These are phyloP conservation scores for Neurospora africana DNA, from an alignment of 495 filamentous ascomycete species.

Conservation along the genomic window DNA sequence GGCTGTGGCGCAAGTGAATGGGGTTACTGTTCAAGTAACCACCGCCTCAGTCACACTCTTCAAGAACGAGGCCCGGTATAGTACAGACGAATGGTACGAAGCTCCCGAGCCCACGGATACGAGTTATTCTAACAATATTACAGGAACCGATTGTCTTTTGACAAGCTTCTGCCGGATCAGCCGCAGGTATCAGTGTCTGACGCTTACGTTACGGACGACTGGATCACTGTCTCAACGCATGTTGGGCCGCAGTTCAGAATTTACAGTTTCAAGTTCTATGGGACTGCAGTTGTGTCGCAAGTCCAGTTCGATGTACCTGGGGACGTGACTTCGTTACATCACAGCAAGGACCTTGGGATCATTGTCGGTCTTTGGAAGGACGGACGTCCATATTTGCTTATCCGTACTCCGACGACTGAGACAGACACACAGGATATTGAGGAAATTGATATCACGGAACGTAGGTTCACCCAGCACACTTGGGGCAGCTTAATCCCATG, in stretches of 20 bases:
- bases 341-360: constrained; percentile 15
- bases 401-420: neutral
- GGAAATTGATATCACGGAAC: constrained; percentile 6
- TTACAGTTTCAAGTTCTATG: constrained; percentile 18
- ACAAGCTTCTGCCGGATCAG: constrained; percentile 14
- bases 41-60: constrained; percentile 6
- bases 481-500: neutral
- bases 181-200: constrained; percentile 19
- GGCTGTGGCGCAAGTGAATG: constrained; percentile 31
- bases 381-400: constrained; percentile 15
- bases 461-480: constrained; percentile 5
- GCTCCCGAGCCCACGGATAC: neutral
- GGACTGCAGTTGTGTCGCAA: constrained; percentile 10
- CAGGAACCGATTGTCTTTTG: constrained; percentile 19
- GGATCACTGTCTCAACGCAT: constrained; percentile 27
- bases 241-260: constrained; percentile 20
- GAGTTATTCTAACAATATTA: constrained; percentile 1
- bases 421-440: neutral
- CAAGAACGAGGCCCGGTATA: neutral
- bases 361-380: constrained; percentile 23
- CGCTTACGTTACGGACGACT: constrained; percentile 19
- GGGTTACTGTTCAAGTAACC: constrained; percentile 46
- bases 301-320: constrained; percentile 20
- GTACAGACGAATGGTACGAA: neutral
- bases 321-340: constrained; percentile 31